Evolutionary conservation across 306 rosid species (phyloP), one percentile per base, ranked within the genome.

Genomic region (Dryas drummondii): DNA sequence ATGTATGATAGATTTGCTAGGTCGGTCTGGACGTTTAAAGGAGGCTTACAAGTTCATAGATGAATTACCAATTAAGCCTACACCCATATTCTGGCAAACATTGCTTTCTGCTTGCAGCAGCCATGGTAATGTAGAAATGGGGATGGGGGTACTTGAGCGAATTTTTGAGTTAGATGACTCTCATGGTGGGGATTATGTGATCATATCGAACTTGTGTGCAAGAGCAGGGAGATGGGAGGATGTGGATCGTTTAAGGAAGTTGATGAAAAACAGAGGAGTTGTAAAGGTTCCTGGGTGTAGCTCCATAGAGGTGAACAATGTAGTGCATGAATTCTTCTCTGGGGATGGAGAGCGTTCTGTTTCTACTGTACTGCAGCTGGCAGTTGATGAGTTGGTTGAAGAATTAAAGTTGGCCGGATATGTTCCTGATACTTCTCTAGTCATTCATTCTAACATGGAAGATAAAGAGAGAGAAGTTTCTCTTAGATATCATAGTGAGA

Each of bases 131-230:
- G 86, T 88, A 57, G 97, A 88, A 78, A 77, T 93, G 85, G 98
- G 82, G 55, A 84, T 85, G 85, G 88, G 11, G 45, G 96, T 86
- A 50, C 82, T 84, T 27, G 81, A 76, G 62, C 82, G 83, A 63
- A 84, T 93, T 70, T 86, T 82, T 79, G 91, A 83, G 80, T 41
- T 93, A 67, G 97, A 91, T 78, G 89, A 86, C 74, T 84, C 97
- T 55, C 93, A 93, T 44, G 91, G 97, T 53, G 98, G 98, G 46
- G 98, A 93, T 80, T 91, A 93, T 75, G 93, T 91, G 55, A 80
- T 93, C 74, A 66, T 93, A 68, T 93, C 97, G 9, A 93, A 93
- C 84, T 84, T 91, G 82, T 89, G 80, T 58, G 94, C 92, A 54
- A 85, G 82, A 75, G 76, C 80, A 5, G 96, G 94, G 64, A 88